Evolutionary conservation across 2,329 filamentous ascomycete species (phyloP).

Genomic region (Fusarium chaquense): DNA sequence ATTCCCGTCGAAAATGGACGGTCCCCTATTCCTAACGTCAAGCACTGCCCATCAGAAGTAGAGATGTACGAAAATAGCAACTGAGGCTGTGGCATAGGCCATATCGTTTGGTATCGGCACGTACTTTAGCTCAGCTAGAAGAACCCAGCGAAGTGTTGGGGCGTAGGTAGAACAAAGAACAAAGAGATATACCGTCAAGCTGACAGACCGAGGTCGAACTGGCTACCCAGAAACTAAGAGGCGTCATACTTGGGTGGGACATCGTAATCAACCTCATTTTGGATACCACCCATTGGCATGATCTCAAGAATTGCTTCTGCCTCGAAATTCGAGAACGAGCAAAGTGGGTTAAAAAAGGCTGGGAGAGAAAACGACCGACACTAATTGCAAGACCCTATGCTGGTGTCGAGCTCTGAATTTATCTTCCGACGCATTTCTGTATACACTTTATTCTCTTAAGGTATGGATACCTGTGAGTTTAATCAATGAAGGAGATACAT

Average conservation of each 20-base stretch:
- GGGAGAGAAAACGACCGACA: not conserved
- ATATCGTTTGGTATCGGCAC: constrained; percentile 6
- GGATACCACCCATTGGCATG: not conserved
- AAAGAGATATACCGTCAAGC: not conserved
- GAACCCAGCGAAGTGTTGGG: not conserved
- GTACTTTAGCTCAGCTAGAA: not conserved
- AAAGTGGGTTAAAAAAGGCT: constrained; percentile 5
- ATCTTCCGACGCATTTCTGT: constrained; percentile 1
- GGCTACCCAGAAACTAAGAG: not conserved
- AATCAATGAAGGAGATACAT: not conserved
- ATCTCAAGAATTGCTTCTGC: not conserved
- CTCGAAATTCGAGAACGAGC: constrained; percentile 11
- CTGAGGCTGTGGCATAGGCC: constrained; percentile 40
- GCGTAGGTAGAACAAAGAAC: not conserved
- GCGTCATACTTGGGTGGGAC: not conserved
- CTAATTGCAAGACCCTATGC: constrained; percentile 6
- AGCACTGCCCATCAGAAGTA: constrained; percentile 1
- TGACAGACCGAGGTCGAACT: not conserved
- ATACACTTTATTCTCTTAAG: not conserved
- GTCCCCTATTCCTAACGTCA: not conserved
- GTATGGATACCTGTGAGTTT: not conserved
- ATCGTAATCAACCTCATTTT: constrained; percentile 9
- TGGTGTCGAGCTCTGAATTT: not conserved
- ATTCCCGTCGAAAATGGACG: not conserved
- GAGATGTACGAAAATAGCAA: constrained; percentile 41